phyloP scores from a whole-genome alignment of 768 basidiomycete species.

The Amanita pallidorosea region DNA sequence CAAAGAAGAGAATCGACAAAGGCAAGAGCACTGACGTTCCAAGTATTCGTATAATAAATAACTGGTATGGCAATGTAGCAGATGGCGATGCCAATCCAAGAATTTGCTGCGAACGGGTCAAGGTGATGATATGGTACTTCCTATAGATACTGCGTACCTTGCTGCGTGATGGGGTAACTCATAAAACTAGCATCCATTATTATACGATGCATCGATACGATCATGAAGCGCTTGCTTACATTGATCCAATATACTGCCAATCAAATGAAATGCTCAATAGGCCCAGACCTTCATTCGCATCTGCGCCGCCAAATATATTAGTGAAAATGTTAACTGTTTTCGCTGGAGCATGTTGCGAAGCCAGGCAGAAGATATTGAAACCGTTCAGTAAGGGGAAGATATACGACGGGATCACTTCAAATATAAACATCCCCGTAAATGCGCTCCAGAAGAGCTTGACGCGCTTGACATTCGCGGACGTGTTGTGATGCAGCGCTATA shows the following conservation, averaged over 20 bases:
- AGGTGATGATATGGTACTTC: background rate
- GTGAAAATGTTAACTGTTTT: slow-evolving; percentile 39
- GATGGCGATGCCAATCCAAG: slow-evolving; percentile 41
- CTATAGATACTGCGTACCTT: slow-evolving; percentile 25
- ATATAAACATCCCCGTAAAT: slow-evolving; percentile 40
- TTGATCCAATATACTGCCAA: slow-evolving; percentile 54
- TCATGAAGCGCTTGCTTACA: slow-evolving; percentile 12
- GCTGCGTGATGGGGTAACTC: slow-evolving; percentile 44
- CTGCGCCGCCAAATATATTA: slow-evolving; percentile 55
- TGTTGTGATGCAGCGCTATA: slow-evolving; percentile 39
- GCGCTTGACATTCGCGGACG: slow-evolving; percentile 31
- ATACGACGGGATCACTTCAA: slow-evolving; percentile 43
- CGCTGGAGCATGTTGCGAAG: slow-evolving; percentile 36
- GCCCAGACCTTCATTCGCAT: slow-evolving; percentile 61
- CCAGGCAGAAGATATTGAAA: slow-evolving; percentile 49
- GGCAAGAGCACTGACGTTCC: slow-evolving; percentile 31
- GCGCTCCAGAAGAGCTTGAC: slow-evolving; percentile 42
- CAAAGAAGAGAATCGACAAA: background rate
- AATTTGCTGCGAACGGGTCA: slow-evolving; percentile 28
- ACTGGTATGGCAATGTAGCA: slow-evolving; percentile 43
- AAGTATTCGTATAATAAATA: slow-evolving; percentile 55
- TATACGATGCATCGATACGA: background rate
- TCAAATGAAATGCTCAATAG: slow-evolving; percentile 52
- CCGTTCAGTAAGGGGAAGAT: slow-evolving; percentile 58
- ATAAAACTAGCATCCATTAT: slow-evolving; percentile 23